These are phyloP conservation scores for Tetrapisispora iriomotensis DNA, from an alignment of 805 yeast species.

Conservation along the genomic window DNA sequence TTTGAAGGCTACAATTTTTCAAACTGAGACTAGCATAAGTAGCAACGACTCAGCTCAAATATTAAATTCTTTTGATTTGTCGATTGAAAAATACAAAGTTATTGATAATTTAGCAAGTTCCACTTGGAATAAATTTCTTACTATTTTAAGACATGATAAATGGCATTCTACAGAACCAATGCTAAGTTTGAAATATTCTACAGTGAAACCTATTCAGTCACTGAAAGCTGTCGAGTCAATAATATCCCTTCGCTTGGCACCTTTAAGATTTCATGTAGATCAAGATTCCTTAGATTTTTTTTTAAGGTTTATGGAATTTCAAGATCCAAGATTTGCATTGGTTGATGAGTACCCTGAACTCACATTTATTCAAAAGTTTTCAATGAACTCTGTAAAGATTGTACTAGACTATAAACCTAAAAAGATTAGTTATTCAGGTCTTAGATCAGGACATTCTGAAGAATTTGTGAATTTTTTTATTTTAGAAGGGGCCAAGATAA, in stretches of 20 bases:
- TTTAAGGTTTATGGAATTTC: conserved; percentile 71
- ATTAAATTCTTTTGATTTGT: conserved; percentile 33
- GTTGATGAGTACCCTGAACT: conserved; percentile 54
- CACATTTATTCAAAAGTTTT: conserved; percentile 57
- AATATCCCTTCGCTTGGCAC: conserved; percentile 46
- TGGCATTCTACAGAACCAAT: conserved; percentile 56
- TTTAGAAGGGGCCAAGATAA: conserved; percentile 74
- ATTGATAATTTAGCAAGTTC: conserved; percentile 77
- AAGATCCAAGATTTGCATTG: conserved; percentile 55
- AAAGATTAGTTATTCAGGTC: conserved; percentile 72
- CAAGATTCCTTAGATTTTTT: conserved; percentile 88
- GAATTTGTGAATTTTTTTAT: conserved; percentile 85
- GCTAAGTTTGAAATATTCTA: conserved; percentile 38
- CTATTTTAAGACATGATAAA: conserved; percentile 57
- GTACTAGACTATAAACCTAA: conserved; percentile 89
- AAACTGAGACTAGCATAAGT: background rate
- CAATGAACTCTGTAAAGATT: conserved; percentile 48
- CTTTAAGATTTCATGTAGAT: conserved; percentile 76
- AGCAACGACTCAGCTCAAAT: background rate
- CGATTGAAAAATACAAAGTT: conserved; percentile 47
- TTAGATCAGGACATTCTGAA: conserved; percentile 71
- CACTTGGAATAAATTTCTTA: conserved; percentile 79
- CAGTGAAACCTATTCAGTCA: conserved; percentile 52
- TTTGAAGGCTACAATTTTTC: background rate
- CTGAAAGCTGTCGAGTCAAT: conserved; percentile 63